Evolutionary conservation across 192 early-diverging fungal genomes (phyloP).

Genomic region (Podila verticillata): DNA sequence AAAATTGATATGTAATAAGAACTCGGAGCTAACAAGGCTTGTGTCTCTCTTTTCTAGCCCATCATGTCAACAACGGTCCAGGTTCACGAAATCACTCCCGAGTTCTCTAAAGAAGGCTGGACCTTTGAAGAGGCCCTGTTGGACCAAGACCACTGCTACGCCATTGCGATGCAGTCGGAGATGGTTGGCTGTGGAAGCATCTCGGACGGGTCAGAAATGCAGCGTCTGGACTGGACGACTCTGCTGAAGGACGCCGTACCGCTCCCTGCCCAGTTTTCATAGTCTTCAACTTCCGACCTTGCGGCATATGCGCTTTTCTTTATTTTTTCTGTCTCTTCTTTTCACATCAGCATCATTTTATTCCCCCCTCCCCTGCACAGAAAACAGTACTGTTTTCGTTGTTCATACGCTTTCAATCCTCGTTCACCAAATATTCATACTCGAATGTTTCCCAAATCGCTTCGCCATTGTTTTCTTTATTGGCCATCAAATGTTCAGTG

Average conservation of each 20-base stretch:
- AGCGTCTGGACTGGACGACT: constrained; percentile 26
- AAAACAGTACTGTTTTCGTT: too few relatives aligned
- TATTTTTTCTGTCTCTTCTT: neutral
- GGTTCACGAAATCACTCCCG: constrained; percentile 12
- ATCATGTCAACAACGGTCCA: constrained; percentile 21
- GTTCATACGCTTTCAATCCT: too few relatives aligned
- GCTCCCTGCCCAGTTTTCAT: constrained; percentile 15
- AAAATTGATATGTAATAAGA: too few relatives aligned
- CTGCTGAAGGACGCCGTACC: constrained; percentile 37
- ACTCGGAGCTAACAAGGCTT: neutral
- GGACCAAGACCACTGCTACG: constrained; percentile 38
- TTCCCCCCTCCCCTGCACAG: neutral
- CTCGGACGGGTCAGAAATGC: constrained; percentile 30
- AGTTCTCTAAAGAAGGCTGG: constrained; percentile 33
- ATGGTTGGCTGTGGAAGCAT: constrained; percentile 9
- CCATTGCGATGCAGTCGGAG: constrained; percentile 33
- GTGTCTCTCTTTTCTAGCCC: constrained; percentile 8
- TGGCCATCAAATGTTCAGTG: neutral
- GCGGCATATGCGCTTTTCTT: neutral
- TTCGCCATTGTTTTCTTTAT: too few relatives aligned
- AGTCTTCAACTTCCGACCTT: neutral
- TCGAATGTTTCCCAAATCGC: too few relatives aligned
- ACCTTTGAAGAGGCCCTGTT: constrained; percentile 37
- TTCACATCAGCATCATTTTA: neutral
- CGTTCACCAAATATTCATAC: too few relatives aligned